Base-by-base conservation (phyloP, 129 eudicot genomes). In the Chrysanthemum makinoi region DNA sequence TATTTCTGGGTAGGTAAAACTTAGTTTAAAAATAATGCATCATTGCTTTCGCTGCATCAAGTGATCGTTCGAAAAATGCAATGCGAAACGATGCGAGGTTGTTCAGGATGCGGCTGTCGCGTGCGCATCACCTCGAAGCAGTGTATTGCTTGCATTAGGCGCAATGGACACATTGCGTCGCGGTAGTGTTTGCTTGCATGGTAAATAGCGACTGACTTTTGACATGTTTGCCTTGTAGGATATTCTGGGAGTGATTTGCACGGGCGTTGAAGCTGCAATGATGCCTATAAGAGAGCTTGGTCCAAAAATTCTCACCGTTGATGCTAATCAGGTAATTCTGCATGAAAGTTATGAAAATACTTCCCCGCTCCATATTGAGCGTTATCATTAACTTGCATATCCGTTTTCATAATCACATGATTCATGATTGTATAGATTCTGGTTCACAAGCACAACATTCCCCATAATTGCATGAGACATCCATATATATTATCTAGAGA, bases 221-320 rank as follows among this genome's bases (percentile, higher is more conserved):
- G 20, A 20, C 20, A 6, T 28, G 48, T 13, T 65, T 28, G 55
- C 75, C 46, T 12, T 46, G 50, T 67, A 95, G 99, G 99, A 55
- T 95, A 90, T 77, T 95, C 99, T 62, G 99, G 99, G 70, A 95
- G 99, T 14, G 99, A 95, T 76, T 75, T 95, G 39, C 94, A 95
- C n/a, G n/a, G 81, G 99, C 97, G 26, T 81, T 95, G 99, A 95
- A 81, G 97, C 99, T 19, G 99, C 99, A 30, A 90, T 90, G 97
- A 86, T 90, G 97, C 99, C 99, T 63, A 95, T 95, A 77, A 81
- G 99, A 81, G 99, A 95, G 84, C 99, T 90, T 66, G 99, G 99
- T 77, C 52, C 91, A 0, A 80, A 95, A 72, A 78, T 95, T 76
- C 97, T 95, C 47, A 90, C 89, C 19, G 87, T 95, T 77, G 79